Evolutionary conservation across 2,329 filamentous ascomycete species (phyloP).

Genomic region (Domatiomyces globalis): DNA sequence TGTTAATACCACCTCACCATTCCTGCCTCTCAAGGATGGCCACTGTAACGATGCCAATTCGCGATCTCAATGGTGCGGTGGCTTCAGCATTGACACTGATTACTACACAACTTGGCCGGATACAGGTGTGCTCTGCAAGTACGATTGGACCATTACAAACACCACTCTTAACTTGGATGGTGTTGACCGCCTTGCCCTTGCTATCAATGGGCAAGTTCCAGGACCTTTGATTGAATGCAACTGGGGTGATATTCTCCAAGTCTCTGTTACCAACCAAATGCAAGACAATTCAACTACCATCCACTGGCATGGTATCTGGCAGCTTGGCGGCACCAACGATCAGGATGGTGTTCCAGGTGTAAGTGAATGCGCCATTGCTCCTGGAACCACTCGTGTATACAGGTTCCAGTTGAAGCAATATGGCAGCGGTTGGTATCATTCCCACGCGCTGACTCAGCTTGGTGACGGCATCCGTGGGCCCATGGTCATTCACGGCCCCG

Average conservation of each 20-base stretch:
- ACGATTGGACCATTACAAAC: constrained; percentile 13
- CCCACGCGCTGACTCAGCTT: constrained; percentile 36
- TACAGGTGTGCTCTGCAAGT: constrained; percentile 10
- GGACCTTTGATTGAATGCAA: constrained; percentile 52
- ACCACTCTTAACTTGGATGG: constrained; percentile 14
- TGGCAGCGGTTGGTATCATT: constrained; percentile 39
- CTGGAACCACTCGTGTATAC: constrained; percentile 42
- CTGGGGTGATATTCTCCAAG: constrained; percentile 43
- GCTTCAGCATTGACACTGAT: constrained; percentile 9
- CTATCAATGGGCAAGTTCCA: constrained; percentile 54
- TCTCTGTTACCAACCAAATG: constrained; percentile 42
- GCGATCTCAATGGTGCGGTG: constrained; percentile 13
- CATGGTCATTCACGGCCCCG: constrained; percentile 17
- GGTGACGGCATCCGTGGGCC: constrained; percentile 17
- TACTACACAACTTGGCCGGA: constrained; percentile 7
- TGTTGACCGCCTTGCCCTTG: constrained; percentile 40
- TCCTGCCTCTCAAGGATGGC: constrained; percentile 1
- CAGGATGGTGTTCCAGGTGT: constrained; percentile 44
- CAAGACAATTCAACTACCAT: constrained; percentile 45
- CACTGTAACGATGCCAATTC: constrained; percentile 8
- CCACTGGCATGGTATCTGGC: constrained; percentile 50
- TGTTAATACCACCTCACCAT: constrained; percentile 2
- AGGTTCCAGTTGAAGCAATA: constrained; percentile 39
- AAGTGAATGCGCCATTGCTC: constrained; percentile 39
- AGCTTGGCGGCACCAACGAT: constrained; percentile 37